A percentile compares a stretch with the other conserved stretches of the same genome.
These are phyloP conservation scores for Mycena sanguinolenta DNA, from an alignment of 768 basidiomycete genomes.

Conservation along the genomic window DNA sequence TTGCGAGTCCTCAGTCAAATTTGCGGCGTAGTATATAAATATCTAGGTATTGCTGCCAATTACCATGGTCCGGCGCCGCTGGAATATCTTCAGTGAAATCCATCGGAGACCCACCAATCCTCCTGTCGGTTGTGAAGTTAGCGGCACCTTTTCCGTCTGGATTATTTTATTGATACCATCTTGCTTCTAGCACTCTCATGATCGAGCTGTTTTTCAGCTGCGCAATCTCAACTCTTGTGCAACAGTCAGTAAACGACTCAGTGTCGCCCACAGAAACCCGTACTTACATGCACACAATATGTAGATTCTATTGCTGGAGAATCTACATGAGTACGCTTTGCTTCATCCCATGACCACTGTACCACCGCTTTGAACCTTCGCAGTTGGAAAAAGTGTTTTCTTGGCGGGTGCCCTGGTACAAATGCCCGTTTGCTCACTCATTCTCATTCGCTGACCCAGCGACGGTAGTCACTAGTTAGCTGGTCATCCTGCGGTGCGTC, in stretches of 20 bases:
- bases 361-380: not conserved
- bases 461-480: constrained; percentile 14
- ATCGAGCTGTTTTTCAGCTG: constrained; percentile 30
- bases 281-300: not conserved
- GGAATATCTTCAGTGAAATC: constrained; percentile 12
- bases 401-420: constrained; percentile 12
- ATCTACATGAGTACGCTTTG: constrained; percentile 24
- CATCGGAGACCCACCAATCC: constrained; percentile 3
- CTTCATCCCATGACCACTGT: not conserved
- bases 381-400: constrained; percentile 11
- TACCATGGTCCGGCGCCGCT: too few relatives aligned
- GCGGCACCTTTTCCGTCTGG: too few relatives aligned
- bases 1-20: not conserved
- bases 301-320: constrained; percentile 30
- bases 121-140: constrained; percentile 16
- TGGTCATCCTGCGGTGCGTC: constrained; percentile 13
- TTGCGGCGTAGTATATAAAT: constrained; percentile 12
- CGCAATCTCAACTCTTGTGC: constrained; percentile 29
- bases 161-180: not conserved
- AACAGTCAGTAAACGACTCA: constrained; percentile 14
- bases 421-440: not conserved
- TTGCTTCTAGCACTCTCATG: constrained; percentile 16
- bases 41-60: constrained; percentile 6
- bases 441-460: too few relatives aligned
- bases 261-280: too few relatives aligned